Evolutionary conservation across 176 grass and related monocot species (phyloP).

Genomic region (Carex myosuroides): DNA sequence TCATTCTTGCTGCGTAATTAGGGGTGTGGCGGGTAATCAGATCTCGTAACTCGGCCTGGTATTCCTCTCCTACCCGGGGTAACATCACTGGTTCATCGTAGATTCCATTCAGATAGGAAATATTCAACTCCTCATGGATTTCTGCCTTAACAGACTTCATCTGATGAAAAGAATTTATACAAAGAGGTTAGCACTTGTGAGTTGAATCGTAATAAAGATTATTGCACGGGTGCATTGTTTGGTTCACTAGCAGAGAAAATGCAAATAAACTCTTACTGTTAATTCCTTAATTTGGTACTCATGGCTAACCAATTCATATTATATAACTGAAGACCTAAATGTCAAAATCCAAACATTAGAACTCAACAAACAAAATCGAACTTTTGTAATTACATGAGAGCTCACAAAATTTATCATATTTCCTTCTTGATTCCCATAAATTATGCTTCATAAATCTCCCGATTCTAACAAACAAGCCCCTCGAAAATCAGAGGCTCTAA

Average conservation of each 20-base stretch:
- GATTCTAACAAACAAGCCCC: background rate
- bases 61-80: conserved; percentile 65
- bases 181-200: background rate
- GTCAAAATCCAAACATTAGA: background rate
- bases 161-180: conserved; percentile 23
- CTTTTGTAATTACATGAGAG: background rate
- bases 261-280: background rate
- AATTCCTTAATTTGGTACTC: background rate
- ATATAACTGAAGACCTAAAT: background rate
- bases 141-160: conserved; percentile 57
- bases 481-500: background rate
- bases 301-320: background rate
- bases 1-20: background rate
- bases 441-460: background rate
- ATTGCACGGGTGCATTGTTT: background rate
- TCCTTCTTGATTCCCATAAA: background rate
- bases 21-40: conserved; percentile 28
- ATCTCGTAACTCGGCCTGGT: conserved; percentile 64
- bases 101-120: conserved; percentile 38
- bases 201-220: background rate
- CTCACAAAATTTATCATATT: background rate
- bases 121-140: background rate
- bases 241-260: background rate
- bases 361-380: background rate
- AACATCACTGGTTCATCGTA: conserved; percentile 46